Base-by-base conservation (phyloP, 1,284 basidiomycete species). In the Grifola frondosa region DNA sequence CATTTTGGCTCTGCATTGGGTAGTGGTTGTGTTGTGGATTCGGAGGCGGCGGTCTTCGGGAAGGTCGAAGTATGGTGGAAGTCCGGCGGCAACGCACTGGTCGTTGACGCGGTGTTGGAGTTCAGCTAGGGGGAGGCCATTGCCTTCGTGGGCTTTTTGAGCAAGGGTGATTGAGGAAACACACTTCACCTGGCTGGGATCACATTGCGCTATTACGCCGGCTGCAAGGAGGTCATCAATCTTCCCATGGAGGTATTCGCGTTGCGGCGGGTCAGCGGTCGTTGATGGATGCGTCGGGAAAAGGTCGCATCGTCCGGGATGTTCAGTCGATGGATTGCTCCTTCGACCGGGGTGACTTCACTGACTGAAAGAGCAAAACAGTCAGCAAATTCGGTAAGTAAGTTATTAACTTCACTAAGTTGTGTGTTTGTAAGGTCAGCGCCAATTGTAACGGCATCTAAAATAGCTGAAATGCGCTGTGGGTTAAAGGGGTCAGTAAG, bases 191-290 rank as follows among this genome's bases (percentile, higher is more conserved):
- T 59, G 42, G 8, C 41, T 43, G 8, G 59, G 60, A 1, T 49
- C 28, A 22, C 59, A 54, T 8, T 54, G 34, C 50, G n/a, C 48
- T 11, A 70, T 61, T n/a, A 69, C 60, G 2, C 50, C 61, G 0
- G 66, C 63, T 5, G 49, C 57, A 5, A 65, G 33, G 53, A 73
- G 54, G 21, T n/a, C n/a, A n/a, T n/a, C n/a, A 2, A 69, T 38
- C 6, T 56, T 57, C 5, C 50, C 39, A 24, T 65, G n/a, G n/a
- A 68, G 41, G 44, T 54, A 69, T 13, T 46, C 40, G 2, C 42
- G 37, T 45, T 71, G 65, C 8, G 61, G 58, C 36, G 51, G 56
- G 58, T 62, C 0, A 67, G 44, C 1, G 59, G 52, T 9, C 48
- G 52, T 57, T 52, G 50, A 30, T 38, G 42, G 5, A 46, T 30